phyloP scores from a whole-genome alignment of 2,329 filamentous ascomycete species.

The Ophiosphaerella herpotricha region DNA sequence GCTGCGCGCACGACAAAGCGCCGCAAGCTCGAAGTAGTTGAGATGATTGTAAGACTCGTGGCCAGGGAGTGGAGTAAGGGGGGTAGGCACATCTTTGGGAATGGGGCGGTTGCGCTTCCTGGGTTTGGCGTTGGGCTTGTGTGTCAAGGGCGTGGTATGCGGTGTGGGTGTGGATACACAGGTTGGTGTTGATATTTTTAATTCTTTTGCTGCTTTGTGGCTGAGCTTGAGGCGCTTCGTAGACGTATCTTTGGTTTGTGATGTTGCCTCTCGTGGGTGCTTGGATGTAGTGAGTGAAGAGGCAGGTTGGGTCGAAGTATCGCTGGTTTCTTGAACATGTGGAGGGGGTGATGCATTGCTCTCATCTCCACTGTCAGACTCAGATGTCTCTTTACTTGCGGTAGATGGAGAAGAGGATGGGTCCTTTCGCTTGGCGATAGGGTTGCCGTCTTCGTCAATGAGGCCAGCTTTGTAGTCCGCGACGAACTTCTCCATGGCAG shows the following conservation, averaged over 20 bases:
- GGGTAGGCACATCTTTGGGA: background rate
- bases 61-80: conserved; percentile 3
- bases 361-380: background rate
- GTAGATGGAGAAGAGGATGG: background rate
- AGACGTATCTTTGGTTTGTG: no score
- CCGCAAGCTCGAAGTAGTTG: conserved; percentile 21
- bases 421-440: background rate
- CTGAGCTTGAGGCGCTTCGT: no score
- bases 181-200: no score
- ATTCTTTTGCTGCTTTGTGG: no score
- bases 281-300: no score
- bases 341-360: no score
- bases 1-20: conserved; percentile 18
- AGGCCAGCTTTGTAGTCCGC: conserved; percentile 17
- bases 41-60: conserved; percentile 12
- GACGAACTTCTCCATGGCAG: conserved; percentile 13
- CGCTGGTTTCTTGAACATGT: no score
- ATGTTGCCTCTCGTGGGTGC: no score
- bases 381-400: background rate
- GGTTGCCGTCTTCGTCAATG: conserved; percentile 24
- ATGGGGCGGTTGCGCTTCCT: background rate
- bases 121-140: background rate
- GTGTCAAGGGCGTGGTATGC: background rate
- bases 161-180: no score
- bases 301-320: no score